Evolutionary conservation across 179 eudicot species (phyloP).

Genomic region (Patellifolia procumbens): DNA sequence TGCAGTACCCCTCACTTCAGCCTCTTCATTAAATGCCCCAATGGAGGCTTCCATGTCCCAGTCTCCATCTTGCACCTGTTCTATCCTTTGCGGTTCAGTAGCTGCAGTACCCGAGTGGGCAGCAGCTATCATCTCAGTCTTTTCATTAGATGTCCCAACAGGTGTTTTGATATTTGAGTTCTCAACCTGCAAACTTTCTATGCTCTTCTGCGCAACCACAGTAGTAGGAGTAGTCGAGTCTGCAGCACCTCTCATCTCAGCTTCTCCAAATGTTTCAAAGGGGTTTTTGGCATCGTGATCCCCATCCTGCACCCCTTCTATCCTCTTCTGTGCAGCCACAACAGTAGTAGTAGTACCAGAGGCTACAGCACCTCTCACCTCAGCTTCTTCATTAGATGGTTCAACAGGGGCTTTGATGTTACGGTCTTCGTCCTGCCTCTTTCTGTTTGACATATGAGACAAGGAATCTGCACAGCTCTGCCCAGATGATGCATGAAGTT

Average conservation of each 20-base stretch:
- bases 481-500: conserved; percentile 10
- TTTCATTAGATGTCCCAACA: conserved; percentile 18
- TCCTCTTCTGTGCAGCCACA: neutral
- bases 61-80: conserved; percentile 1
- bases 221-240: neutral
- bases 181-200: too few relatives aligned
- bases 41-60: neutral
- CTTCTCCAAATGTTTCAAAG: neutral
- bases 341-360: neutral
- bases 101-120: conserved; percentile 7
- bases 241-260: neutral
- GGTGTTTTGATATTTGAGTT: neutral
- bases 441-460: conserved; percentile 2
- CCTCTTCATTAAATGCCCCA: neutral
- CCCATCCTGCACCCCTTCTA: conserved; percentile 7
- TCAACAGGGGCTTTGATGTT: neutral
- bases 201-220: neutral
- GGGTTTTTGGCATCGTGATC: neutral
- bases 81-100: too few relatives aligned
- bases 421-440: conserved; percentile 5
- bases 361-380: neutral
- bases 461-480: conserved; percentile 6
- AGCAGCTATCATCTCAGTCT: neutral
- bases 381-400: neutral
- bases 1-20: neutral